phyloP scores from a whole-genome alignment of 495 filamentous ascomycete species.

The Penicillium desertorum region DNA sequence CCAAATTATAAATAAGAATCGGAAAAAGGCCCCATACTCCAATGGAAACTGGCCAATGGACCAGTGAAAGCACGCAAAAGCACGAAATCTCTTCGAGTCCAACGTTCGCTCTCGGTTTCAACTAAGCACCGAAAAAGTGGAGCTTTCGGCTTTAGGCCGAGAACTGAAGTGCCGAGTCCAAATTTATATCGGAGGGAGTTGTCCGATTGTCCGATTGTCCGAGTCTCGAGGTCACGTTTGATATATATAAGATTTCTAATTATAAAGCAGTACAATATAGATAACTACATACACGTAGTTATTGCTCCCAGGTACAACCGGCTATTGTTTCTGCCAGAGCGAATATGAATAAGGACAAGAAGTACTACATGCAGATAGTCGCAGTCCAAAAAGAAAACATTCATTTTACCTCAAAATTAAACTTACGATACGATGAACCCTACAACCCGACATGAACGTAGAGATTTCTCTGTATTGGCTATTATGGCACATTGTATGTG shows the following conservation, averaged over 20 bases:
- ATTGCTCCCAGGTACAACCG: no score
- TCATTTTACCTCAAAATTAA: neutral
- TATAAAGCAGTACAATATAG: no score
- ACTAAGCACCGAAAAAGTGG: neutral
- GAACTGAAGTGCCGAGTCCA: no score
- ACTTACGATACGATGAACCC: constrained; percentile 1
- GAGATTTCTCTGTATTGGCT: constrained; percentile 26
- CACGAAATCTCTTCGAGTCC: neutral
- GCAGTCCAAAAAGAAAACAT: no score
- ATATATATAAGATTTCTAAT: no score
- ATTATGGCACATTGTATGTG: constrained; percentile 36
- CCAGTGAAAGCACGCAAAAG: neutral
- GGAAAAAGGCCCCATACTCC: neutral
- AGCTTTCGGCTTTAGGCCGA: neutral
- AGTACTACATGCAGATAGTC: no score
- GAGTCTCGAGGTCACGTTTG: no score
- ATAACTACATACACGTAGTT: no score
- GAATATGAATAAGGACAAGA: no score
- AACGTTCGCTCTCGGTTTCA: neutral
- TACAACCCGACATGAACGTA: constrained; percentile 17
- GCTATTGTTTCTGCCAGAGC: no score
- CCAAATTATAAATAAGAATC: neutral
- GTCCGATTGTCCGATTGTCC: no score
- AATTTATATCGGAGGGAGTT: no score
- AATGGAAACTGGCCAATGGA: neutral